Evolutionary conservation across 2,329 filamentous ascomycete genomes (phyloP).

Genomic region (Fusarium globosum): DNA sequence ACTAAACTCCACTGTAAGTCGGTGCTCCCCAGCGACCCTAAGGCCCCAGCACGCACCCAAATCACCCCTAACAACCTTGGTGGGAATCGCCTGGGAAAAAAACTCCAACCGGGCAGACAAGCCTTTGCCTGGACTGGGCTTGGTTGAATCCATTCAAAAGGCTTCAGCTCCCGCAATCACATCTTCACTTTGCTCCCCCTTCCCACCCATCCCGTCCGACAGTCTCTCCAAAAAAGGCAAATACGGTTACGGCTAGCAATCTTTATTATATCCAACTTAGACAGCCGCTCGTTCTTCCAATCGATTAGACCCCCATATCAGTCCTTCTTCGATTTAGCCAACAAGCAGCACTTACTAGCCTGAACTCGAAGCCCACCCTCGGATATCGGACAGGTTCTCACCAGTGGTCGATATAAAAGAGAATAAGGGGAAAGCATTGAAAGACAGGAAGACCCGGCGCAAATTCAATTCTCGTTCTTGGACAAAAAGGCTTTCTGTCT

Average conservation of each 20-base stretch:
- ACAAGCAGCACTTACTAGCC: constrained; percentile 1
- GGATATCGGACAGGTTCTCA: constrained; percentile 8
- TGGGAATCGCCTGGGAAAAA: constrained; percentile 47
- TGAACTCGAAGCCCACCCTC: constrained; percentile 8
- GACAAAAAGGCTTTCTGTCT: constrained; percentile 19
- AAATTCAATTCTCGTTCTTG: constrained; percentile 31
- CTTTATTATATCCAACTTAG: constrained; percentile 26
- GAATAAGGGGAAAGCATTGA: neutral
- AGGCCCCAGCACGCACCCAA: constrained; percentile 43
- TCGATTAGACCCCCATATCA: neutral
- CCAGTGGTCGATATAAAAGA: constrained; percentile 15
- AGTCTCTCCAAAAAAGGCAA: constrained; percentile 19
- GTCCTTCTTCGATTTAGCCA: constrained; percentile 3
- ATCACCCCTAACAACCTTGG: constrained; percentile 52
- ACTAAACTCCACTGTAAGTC: constrained; percentile 40
- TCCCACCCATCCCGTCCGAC: constrained; percentile 47
- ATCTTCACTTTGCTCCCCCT: constrained; percentile 38
- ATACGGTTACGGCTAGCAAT: constrained; percentile 30
- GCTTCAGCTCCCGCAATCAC: constrained; percentile 52
- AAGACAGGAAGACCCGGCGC: constrained; percentile 21
- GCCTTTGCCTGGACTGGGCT: constrained; percentile 32
- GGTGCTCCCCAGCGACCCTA: constrained; percentile 40
- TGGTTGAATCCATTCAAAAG: constrained; percentile 54
- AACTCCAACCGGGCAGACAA: constrained; percentile 39
- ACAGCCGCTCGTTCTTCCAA: constrained; percentile 29